phyloP scores from a whole-genome alignment of 2,329 filamentous ascomycete species.

The Neonectria magnoliae region DNA sequence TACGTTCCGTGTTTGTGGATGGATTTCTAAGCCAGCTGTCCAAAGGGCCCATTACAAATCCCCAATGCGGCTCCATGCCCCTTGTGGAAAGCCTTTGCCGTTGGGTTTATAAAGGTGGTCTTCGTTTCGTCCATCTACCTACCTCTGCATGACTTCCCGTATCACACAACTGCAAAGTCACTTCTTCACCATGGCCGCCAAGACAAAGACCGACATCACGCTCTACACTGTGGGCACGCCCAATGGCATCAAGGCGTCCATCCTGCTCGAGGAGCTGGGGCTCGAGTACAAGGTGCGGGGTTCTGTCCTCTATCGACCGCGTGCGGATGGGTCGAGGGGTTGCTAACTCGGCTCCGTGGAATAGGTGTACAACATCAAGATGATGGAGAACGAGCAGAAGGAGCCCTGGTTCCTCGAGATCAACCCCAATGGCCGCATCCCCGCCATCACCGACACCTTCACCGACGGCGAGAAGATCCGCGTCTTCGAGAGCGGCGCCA shows the following conservation, averaged over 20 bases:
- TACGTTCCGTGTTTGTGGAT: background rate
- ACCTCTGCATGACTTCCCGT: slow-evolving; percentile 39
- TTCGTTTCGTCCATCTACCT: background rate
- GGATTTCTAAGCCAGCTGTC: background rate
- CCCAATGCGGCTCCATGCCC: background rate
- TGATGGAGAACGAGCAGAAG: slow-evolving; percentile 82
- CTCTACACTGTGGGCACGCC: slow-evolving; percentile 87
- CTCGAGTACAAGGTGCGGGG: slow-evolving; percentile 76
- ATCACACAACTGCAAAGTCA: slow-evolving; percentile 40
- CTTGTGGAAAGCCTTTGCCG: background rate
- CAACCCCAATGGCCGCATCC: slow-evolving; percentile 93
- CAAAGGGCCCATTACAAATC: background rate
- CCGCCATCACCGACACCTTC: slow-evolving; percentile 83
- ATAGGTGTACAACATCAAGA: slow-evolving; percentile 70
- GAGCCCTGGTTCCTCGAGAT: slow-evolving; percentile 88
- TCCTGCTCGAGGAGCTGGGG: slow-evolving; percentile 85
- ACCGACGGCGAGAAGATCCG: slow-evolving; percentile 77
- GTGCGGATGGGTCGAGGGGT: background rate
- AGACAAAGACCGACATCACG: slow-evolving; percentile 69
- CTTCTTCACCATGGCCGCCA: slow-evolving; percentile 44
- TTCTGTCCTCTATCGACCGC: background rate
- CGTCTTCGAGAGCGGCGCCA: slow-evolving; percentile 85
- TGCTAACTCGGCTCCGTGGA: background rate
- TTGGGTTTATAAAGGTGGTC: background rate
- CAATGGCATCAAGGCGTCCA: slow-evolving; percentile 91